Percentiles rank a stretch among this genome's conserved stretches.
Conservation (phyloP, 225 moss, liverwort and hornwort species). For the Polytrichum formosum region DNA sequence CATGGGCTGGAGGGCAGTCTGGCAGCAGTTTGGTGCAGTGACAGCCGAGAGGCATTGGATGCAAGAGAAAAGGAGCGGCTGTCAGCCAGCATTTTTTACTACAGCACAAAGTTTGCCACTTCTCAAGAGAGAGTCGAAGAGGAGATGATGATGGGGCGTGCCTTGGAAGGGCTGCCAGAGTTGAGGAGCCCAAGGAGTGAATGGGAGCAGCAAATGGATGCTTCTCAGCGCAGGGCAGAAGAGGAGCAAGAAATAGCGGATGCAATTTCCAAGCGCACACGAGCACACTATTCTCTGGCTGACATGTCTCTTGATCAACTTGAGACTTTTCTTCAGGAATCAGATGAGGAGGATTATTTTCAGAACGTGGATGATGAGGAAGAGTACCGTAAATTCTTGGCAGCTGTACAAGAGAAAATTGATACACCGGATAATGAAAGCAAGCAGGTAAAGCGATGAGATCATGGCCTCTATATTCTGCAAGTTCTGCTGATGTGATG, state of each 20-base stretch:
- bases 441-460: conserved; percentile 15
- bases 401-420: conserved; percentile 75
- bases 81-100: conserved; percentile 13
- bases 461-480: not conserved
- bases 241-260: conserved; percentile 49
- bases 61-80: conserved; percentile 10
- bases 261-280: conserved; percentile 91
- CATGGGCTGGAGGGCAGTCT: conserved; percentile 6
- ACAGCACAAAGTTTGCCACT: conserved; percentile 15
- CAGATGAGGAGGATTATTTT: conserved; percentile 94
- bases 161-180: conserved; percentile 45
- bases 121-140: conserved; percentile 33
- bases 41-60: conserved; percentile 14
- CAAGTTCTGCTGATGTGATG: not conserved
- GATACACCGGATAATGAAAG: conserved; percentile 25
- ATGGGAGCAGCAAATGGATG: conserved; percentile 28
- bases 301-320: conserved; percentile 98
- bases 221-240: conserved; percentile 33
- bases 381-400: conserved; percentile 91
- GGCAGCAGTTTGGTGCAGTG: conserved; percentile 11
- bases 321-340: conserved; percentile 94
- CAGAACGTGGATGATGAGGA: conserved; percentile 92
- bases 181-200: conserved; percentile 33
- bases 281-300: conserved; percentile 85
- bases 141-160: conserved; percentile 44